phyloP scores from a whole-genome alignment of 352 stramenopile species.

The Phytophthora kernoviae region DNA sequence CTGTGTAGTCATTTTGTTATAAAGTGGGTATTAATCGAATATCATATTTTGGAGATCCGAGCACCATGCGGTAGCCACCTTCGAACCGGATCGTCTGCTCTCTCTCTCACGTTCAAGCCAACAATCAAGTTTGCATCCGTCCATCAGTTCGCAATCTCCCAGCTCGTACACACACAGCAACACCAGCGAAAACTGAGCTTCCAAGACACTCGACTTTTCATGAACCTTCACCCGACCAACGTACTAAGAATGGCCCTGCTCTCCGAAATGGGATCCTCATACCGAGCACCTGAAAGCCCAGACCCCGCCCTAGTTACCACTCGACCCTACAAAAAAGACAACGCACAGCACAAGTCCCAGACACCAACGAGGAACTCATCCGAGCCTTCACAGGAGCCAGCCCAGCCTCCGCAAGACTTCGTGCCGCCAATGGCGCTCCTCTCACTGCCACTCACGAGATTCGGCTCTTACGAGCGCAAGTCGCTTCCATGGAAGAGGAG shows the following conservation, averaged over 20 bases:
- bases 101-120: neutral
- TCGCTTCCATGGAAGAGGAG: constrained; percentile 40
- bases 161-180: neutral
- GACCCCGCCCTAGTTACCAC: constrained; percentile 4
- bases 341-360: constrained; percentile 11
- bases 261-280: neutral
- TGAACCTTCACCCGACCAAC: constrained; percentile 4
- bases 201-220: no score
- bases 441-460: constrained; percentile 42
- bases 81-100: no score
- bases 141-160: neutral
- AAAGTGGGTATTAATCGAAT: no score
- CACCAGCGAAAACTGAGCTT: no score
- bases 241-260: neutral
- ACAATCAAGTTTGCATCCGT: neutral
- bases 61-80: no score
- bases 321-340: constrained; percentile 14
- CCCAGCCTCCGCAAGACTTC: constrained; percentile 10
- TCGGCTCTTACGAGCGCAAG: constrained; percentile 35
- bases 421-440: constrained; percentile 25
- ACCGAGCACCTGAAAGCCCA: neutral
- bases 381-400: constrained; percentile 20
- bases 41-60: no score
- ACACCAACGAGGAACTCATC: constrained; percentile 19
- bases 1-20: no score